Base-by-base conservation (phyloP, 1,139 yeast species). In the Hansenula lynferdii region DNA sequence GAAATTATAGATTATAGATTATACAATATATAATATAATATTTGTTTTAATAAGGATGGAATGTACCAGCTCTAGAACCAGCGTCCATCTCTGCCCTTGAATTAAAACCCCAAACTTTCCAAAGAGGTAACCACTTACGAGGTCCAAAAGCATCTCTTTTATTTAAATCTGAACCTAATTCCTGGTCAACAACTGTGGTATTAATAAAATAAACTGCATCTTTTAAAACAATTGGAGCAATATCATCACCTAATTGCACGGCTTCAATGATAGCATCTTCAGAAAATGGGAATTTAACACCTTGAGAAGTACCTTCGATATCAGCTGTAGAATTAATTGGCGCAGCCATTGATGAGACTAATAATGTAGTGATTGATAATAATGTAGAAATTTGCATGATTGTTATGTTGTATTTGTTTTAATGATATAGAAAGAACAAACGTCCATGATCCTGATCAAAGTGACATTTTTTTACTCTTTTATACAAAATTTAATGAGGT, bases 261-360 rank as follows among this genome's bases (percentile, higher is more conserved):
- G 22, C 31, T 28, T 28, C 31, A 28, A 27, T 27, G 14, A 27
- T 27, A 8, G 29, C 29, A 27, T 27, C 20, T 16, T 27, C 29
- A 27, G 29, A 27, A 16, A 27, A 27, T 27, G 29, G 29, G 9
- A 27, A 27, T 8, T 27, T 20, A 23, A 23, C n/a, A 23, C 25
- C 25, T 12, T 23, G 25, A 5, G 25, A 23, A 23, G n/a, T 8
- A 23, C 25, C 25, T 9, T 9, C 6, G 11, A 10, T 12, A 23
- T 12, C n/a, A 10, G 25, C 11, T 10, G 8, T 6, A 5, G 27
- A n/a, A 25, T 15, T 25, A 14, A 12, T 8, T 26, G 28, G 28
- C 8, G 28, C 28, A 26, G 28, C 28, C 6, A 15, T 15, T 4
- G 19, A 5, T 8, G 16, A 15, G 16, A 8, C 28, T 14, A 26